Evolutionary conservation across 2,329 filamentous ascomycete species (phyloP), one percentile per base, ranked within the genome.

Genomic region (Aspergillus transmontanensis): DNA sequence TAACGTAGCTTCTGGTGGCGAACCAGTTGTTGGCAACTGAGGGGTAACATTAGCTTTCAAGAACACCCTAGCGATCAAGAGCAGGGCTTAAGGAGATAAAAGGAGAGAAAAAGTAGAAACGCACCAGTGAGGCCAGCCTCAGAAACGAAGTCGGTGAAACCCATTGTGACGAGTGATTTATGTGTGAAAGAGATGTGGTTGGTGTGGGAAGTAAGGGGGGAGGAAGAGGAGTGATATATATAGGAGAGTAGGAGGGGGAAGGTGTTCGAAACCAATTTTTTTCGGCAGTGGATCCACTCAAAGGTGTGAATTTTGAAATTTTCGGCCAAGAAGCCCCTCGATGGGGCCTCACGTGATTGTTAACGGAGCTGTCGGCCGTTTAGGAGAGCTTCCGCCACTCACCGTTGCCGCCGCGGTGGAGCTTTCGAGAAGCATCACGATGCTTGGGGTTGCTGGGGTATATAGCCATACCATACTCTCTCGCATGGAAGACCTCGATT

Each of bases 1-100:
- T 83, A 76, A 94, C 89, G 85, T 94, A 94, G 82, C 88, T 91
- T 78, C 90, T 88, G 76, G 89, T 91, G 66, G 74, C 69, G 63
- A 80, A 73, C 75, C 71, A 80, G 70, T 73, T 72, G 76, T 80
- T 79, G 76, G 78, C 78, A 72, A 79, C 78, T 79, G 72, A 73
- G 66, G 70, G 71, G 73, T 70, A 73, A 61, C 66, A 71, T 74
- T 75, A 76, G 75, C 69, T 67, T 66, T 65, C 66, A 64, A 46
- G 60, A 48, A 57, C 59, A 65, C 6, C 23, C n/a, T 26, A 23
- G 12, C 67, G 67, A 62, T 64, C 60, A 50, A 58, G 60, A 58
- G 60, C 63, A 57, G 61, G 62, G 57, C 10, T 23, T 3, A 9
- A 51, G 28, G 28, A 14, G 28, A 60, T 66, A 64, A 62, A 63